Conservation (phyloP, 257 asterid species). For the Ocimum tenuiflorum region DNA sequence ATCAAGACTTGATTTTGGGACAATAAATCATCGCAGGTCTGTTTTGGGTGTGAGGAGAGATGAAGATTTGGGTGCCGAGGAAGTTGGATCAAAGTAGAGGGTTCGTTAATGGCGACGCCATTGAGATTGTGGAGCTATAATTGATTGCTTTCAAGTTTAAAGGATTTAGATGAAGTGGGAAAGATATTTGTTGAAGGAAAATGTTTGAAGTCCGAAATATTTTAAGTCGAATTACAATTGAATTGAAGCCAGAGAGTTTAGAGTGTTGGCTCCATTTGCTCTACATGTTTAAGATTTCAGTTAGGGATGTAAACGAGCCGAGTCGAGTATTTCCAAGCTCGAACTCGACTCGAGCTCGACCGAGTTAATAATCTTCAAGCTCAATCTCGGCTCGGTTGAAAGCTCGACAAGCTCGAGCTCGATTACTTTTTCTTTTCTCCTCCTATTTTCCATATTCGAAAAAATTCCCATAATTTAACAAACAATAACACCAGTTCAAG, state of each 20-base stretch:
- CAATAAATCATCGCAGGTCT: conserved; percentile 35
- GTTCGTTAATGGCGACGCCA: conserved; percentile 46
- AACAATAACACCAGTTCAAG: too few species aligned
- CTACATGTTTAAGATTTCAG: conserved; percentile 46
- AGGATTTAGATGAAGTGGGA: conserved; percentile 5
- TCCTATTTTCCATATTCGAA: too few species aligned
- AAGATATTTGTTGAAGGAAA: background rate
- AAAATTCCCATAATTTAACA: too few species aligned
- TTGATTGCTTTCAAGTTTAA: background rate
- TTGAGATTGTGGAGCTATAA: background rate
- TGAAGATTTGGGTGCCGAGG: conserved; percentile 48
- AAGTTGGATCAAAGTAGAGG: conserved; percentile 54
- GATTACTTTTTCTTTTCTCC: too few species aligned
- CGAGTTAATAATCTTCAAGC: too few species aligned
- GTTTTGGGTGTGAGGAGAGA: conserved; percentile 70
- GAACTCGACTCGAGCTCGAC: too few species aligned
- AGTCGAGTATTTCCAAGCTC: too few species aligned
- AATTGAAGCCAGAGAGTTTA: conserved; percentile 37
- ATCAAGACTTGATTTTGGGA: conserved; percentile 43
- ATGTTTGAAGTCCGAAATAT: background rate
- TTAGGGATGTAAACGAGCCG: too few species aligned
- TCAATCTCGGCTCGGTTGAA: too few species aligned
- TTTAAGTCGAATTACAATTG: conserved; percentile 18
- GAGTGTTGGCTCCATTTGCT: conserved; percentile 34
- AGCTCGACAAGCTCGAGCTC: too few species aligned